Evolutionary conservation across 2,329 filamentous ascomycete genomes (phyloP).

Genomic region (Mycosphaerella arachidis): DNA sequence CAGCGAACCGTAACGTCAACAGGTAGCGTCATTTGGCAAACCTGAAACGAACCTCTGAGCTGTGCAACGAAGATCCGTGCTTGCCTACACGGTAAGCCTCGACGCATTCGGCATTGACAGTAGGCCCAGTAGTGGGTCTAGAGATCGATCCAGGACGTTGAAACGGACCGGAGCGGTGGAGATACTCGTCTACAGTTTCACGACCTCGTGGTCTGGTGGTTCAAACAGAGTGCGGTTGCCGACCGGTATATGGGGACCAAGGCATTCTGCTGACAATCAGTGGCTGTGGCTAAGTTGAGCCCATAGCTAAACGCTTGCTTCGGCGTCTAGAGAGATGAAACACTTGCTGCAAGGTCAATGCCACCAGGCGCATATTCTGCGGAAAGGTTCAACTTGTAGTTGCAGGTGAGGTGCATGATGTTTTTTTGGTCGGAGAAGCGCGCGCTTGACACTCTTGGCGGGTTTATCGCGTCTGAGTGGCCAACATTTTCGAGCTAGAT

Average conservation of each 20-base stretch:
- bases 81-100: slow-evolving; percentile 3
- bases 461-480: slow-evolving; percentile 1
- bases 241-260: slow-evolving; percentile 10
- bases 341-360: slow-evolving; percentile 17
- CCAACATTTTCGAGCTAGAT: neutral
- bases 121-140: slow-evolving; percentile 6
- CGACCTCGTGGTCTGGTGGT: slow-evolving; percentile 7
- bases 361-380: slow-evolving; percentile 9
- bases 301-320: slow-evolving; percentile 20
- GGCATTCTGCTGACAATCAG: slow-evolving; percentile 9
- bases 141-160: slow-evolving; percentile 10
- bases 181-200: slow-evolving; percentile 10
- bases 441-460: slow-evolving; percentile 9
- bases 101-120: slow-evolving; percentile 9
- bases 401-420: slow-evolving; percentile 6
- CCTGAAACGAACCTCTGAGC: slow-evolving; percentile 28
- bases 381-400: slow-evolving; percentile 11
- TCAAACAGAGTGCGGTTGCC: slow-evolving; percentile 13
- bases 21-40: slow-evolving; percentile 18
- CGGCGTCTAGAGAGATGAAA: slow-evolving; percentile 32
- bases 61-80: slow-evolving; percentile 24
- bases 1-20: slow-evolving; percentile 4
- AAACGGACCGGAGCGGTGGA: slow-evolving; percentile 16
- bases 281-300: slow-evolving; percentile 24
- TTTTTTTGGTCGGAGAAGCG: slow-evolving; percentile 14